phyloP scores from a whole-genome alignment of 2,329 filamentous ascomycete genomes.

The Fusarium bulbicola region DNA sequence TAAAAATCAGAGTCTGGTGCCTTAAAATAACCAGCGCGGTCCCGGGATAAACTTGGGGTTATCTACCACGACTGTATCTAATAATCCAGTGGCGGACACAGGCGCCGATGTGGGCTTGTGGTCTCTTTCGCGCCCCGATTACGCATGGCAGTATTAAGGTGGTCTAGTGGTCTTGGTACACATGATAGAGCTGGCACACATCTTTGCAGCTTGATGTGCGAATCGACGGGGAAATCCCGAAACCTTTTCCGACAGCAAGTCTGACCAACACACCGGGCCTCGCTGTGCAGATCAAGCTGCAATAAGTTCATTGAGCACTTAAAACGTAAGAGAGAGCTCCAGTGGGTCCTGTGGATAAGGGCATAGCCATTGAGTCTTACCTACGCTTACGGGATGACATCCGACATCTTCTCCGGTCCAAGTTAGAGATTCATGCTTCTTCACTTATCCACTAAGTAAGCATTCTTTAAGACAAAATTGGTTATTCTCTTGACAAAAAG shows the following conservation, averaged over 20 bases:
- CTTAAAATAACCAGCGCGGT: background rate
- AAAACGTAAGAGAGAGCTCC: background rate
- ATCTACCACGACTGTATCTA: background rate
- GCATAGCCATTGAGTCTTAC: no score
- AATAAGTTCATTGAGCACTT: no score
- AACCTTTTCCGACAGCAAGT: background rate
- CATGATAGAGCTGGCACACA: background rate
- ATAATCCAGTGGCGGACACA: background rate
- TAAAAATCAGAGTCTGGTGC: no score
- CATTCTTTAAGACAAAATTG: accelerated
- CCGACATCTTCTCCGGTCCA: background rate
- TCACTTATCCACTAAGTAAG: background rate
- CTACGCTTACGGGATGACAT: background rate
- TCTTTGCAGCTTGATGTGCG: background rate
- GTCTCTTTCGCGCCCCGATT: background rate
- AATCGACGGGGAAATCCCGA: background rate
- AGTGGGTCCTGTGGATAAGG: background rate
- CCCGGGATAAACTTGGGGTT: background rate
- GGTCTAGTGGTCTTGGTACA: background rate
- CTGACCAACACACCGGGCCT: background rate
- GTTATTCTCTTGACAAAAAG: background rate
- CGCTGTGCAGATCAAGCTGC: no score
- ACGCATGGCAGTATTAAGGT: background rate
- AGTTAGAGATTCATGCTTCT: no score
- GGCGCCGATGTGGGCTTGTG: background rate